Evolutionary conservation across 1,284 basidiomycete genomes (phyloP), one percentile per base, ranked within the genome.

Genomic region (Cutaneotrichosporon arboriforme): DNA sequence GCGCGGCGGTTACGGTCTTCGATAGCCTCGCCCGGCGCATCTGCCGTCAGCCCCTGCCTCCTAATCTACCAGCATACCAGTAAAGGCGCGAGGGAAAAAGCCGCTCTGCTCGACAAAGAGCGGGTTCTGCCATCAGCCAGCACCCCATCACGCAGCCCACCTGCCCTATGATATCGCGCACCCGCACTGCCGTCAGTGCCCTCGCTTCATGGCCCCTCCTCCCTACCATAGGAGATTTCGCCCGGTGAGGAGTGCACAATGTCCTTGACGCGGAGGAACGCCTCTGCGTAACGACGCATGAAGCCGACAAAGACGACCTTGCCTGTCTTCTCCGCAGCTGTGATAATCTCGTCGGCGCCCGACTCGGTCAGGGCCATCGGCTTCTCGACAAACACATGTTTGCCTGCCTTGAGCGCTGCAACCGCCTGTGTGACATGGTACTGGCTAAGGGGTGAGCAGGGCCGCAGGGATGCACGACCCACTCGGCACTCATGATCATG

Each of bases 131-230:
- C 4, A 38, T 51, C 33, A 55, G 48, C 40, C n/a, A 22, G 7
- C 15, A 20, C 37, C n/a, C 8, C 8, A 57, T n/a, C n/a, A n/a
- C n/a, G n/a, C n/a, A n/a, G n/a, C 72, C 54, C 43, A 73, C 72
- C 43, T 68, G 62, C 10, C 77, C 77, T 46, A 77, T 74, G 31
- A 78, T 73, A 52, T 78, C 77, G 43, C 75, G 65, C 15, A 77
- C 72, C 36, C 69, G 61, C 4, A 69, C 59, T 58, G 52, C 8
- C 2, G 35, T 57, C 18, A 54, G 52, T 20, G 34, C 9, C 2
- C 8, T 8, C 4, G 15, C n/a, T 9, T 5, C 20, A 8, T 3
- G 12, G 14, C 44, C n/a, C 23, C 13, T 10, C n/a, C 21, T 33
- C 38, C 48, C 3, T 35, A 58, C 57, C 57, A 34, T 59, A 59